A percentile compares a stretch with the other conserved stretches of the same genome.
Conservation (phyloP, 306 rosid species). For the Benincasa hispida region DNA sequence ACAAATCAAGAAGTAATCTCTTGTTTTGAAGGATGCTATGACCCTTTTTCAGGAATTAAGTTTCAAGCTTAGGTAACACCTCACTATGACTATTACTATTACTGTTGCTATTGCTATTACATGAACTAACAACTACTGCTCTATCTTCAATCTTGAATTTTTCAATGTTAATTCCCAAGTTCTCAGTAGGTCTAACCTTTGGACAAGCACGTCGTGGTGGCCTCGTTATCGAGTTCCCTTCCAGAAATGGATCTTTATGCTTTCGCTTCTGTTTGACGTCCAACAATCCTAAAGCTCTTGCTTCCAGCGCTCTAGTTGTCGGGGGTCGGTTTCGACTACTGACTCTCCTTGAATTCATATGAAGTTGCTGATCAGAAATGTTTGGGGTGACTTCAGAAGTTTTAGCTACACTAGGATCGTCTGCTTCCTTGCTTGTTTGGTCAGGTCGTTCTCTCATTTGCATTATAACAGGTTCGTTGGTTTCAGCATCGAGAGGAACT, state of each 20-base stretch:
- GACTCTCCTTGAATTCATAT: slow-evolving; percentile 32
- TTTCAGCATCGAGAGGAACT: slow-evolving; percentile 35
- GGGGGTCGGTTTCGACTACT: slow-evolving; percentile 83
- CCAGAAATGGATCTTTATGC: slow-evolving; percentile 17
- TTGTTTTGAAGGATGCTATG: background rate
- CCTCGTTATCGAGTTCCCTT: background rate
- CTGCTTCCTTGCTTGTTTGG: slow-evolving; percentile 2
- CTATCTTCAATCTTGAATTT: slow-evolving; percentile 1
- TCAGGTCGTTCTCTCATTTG: slow-evolving; percentile 18
- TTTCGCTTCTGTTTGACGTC: slow-evolving; percentile 77
- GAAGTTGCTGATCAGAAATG: slow-evolving; percentile 9
- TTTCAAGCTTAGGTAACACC: background rate
- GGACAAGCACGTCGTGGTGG: background rate
- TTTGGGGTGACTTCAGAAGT: background rate
- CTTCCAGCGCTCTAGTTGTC: slow-evolving; percentile 70
- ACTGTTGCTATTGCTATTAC: background rate
- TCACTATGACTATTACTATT: background rate
- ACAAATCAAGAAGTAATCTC: background rate
- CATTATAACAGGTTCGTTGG: slow-evolving; percentile 21
- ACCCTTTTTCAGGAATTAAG: background rate
- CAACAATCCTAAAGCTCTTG: slow-evolving; percentile 67
- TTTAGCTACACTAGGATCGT: background rate
- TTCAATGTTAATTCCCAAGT: slow-evolving; percentile 1
- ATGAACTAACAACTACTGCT: background rate
- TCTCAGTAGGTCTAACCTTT: background rate